These are phyloP conservation scores for Eimeria sp. DNA, from an alignment of 169 alveolate genomes.

Conservation along the genomic window DNA sequence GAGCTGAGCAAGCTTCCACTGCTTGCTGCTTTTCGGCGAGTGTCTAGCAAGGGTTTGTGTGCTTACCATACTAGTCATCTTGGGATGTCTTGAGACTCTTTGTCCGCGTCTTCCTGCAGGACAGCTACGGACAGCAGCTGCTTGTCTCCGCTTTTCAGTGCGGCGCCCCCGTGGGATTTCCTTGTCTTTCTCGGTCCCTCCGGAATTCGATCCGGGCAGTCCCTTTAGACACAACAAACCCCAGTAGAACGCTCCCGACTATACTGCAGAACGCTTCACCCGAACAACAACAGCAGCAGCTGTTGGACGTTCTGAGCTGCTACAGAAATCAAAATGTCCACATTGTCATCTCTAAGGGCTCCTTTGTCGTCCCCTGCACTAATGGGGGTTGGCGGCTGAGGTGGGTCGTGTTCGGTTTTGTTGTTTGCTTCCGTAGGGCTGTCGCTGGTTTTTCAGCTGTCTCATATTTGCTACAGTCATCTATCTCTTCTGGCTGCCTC, in stretches of 20 bases:
- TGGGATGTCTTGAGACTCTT: background rate
- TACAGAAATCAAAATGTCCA: conserved; percentile 68
- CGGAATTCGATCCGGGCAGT: background rate
- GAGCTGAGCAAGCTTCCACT: background rate
- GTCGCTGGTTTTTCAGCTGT: background rate
- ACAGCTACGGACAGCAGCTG: conserved; percentile 61
- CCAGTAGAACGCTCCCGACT: background rate
- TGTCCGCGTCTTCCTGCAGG: conserved; percentile 30
- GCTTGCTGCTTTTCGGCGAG: background rate
- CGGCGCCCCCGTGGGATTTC: conserved; percentile 33
- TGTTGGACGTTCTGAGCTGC: conserved; percentile 1
- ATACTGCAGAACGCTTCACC: background rate
- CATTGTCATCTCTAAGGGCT: conserved; percentile 8
- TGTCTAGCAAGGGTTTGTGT: background rate
- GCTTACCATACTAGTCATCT: background rate
- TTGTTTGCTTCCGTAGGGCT: background rate
- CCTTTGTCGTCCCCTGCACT: conserved; percentile 52
- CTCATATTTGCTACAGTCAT: background rate
- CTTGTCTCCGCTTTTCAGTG: conserved; percentile 55
- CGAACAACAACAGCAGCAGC: conserved; percentile 52
- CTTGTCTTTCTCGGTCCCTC: background rate
- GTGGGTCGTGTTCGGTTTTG: background rate
- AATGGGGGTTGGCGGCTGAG: conserved; percentile 69
- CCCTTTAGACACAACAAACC: background rate
- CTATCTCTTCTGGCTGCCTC: background rate